These are phyloP conservation scores for Vitis cinerea DNA, from an alignment of 164 flowering plant genomes.

Conservation along the genomic window DNA sequence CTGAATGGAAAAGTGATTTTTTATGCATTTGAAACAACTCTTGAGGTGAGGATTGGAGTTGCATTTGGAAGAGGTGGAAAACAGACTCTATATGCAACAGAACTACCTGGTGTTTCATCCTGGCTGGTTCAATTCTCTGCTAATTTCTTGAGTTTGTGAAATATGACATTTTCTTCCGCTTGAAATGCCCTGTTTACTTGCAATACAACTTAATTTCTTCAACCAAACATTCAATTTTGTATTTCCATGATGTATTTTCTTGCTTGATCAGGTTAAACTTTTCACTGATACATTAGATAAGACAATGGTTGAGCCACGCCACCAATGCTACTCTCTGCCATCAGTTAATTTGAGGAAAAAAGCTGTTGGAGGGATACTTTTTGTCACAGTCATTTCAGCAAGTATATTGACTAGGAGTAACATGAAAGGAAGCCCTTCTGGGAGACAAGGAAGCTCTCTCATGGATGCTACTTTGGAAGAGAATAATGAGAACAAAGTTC, in stretches of 20 bases:
- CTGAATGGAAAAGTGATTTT: constrained; percentile 85
- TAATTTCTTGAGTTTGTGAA: background rate
- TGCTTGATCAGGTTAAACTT: constrained; percentile 67
- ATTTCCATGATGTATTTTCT: background rate
- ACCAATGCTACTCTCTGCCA: constrained; percentile 73
- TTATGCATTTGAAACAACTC: constrained; percentile 76
- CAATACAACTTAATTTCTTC: too few species aligned
- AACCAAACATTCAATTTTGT: too few species aligned
- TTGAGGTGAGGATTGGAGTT: constrained; percentile 85
- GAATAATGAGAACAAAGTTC: constrained; percentile 28
- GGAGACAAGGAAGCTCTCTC: constrained; percentile 27
- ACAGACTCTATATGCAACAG: constrained; percentile 84
- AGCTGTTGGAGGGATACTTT: constrained; percentile 71
- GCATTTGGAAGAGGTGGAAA: constrained; percentile 95
- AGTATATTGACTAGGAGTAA: constrained; percentile 39
- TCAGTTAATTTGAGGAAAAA: constrained; percentile 58
- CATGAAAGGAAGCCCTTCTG: constrained; percentile 45
- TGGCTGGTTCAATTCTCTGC: constrained; percentile 69
- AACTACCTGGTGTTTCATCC: constrained; percentile 91
- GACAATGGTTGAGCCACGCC: constrained; percentile 96
- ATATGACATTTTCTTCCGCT: too few species aligned
- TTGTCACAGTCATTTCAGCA: constrained; percentile 72
- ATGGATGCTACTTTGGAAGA: constrained; percentile 31
- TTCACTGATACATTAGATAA: constrained; percentile 70
- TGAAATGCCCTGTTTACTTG: too few species aligned